Base-by-base conservation (phyloP, 768 basidiomycete species). In the Hericium erinaceus region DNA sequence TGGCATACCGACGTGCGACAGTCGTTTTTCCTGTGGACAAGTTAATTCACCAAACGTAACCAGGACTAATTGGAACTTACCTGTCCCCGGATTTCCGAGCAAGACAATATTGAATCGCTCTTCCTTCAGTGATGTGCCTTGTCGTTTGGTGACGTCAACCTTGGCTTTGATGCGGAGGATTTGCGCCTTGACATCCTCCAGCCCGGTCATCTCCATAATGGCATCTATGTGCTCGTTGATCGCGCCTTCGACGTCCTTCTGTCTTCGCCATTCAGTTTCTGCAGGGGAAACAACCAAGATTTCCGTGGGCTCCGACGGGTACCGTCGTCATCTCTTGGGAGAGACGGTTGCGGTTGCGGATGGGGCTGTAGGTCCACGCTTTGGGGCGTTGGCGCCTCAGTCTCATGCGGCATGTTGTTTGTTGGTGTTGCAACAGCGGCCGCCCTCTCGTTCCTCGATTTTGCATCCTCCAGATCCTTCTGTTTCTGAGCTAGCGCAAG, bases 61-160 rank as follows among this genome's bases (percentile, higher is more conserved):
- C 11, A 18, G 13, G 16, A 48, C 57, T 8, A 58, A 33, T 3
- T 7, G 37, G 54, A 4, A n/a, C 74, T 28, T 57, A 87, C 86
- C 86, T 67, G 87, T 89, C 9, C 86, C 86, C 3, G 86, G 87
- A 63, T 89, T 89, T 13, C 86, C 86, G 0, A 85, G 76, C 12
- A 89, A 70, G 12, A 74, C 77, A 18, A 79, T 74, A 65, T 87
- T 86, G 65, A 83, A 80, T 0, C 85, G 72, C 55, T 87, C 83
- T 28, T 75, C 73, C 24, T 77, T 74, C 13, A 83, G 59, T 5
- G 82, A 74, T 0, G 74, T 68, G 15, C 72, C 73, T 68, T 88
- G 86, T 8, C 85, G 75, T n/a, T 65, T 69, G 28, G 73, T 71
- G 0, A 74, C 69, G 18, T 85, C 84, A 10, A 89, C 77, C 62